Base-by-base conservation (phyloP, 1,284 basidiomycete genomes). In the Tremellales sp. region DNA sequence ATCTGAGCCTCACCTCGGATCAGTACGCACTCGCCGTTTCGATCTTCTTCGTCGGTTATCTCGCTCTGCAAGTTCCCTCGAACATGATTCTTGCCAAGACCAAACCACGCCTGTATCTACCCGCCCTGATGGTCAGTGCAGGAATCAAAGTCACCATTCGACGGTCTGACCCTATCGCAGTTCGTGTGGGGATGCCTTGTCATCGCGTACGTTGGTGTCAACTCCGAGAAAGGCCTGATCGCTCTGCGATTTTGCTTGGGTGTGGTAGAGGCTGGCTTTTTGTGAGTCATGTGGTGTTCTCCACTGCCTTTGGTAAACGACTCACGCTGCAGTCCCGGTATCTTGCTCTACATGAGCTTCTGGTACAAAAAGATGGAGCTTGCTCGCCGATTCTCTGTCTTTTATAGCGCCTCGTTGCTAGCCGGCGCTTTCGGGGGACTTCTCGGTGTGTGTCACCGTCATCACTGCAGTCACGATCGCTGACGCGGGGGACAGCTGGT, bases 361-460 rank as follows among this genome's bases (percentile, higher is more conserved):
- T 56, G 57, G 57, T 59, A 61, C 52, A 48, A 43, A 37, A 46
- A 45, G 29, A 39, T 51, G 36, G 70, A 72, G 49, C 45, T 72
- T 22, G 57, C 64, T 0, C 53, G 58, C 21, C 56, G 65, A 35
- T 46, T 53, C 41, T 49, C 57, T 5, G 23, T 59, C 21, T 61
- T 58, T 46, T 64, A 62, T 43, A 48, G 53, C 3, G 61, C 62
- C 11, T 56, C 61, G 15, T 42, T 60, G 41, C 51, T 59, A 21
- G 53, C 64, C n/a, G 65, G 64, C 4, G 67, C 64, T 0, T 62
- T 67, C 52, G 64, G 64, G n/a, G 65, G 65, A 22, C 48, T 69
- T 2, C 52, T 68, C 4, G 54, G 53, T 19, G 47, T 47, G 31
- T 40, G 33, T 35, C 13, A 41, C 37, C 7, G 27, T 51, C 42